Base-by-base conservation (phyloP, 2,329 filamentous ascomycete species). In the Sordariomycetes sp. region DNA sequence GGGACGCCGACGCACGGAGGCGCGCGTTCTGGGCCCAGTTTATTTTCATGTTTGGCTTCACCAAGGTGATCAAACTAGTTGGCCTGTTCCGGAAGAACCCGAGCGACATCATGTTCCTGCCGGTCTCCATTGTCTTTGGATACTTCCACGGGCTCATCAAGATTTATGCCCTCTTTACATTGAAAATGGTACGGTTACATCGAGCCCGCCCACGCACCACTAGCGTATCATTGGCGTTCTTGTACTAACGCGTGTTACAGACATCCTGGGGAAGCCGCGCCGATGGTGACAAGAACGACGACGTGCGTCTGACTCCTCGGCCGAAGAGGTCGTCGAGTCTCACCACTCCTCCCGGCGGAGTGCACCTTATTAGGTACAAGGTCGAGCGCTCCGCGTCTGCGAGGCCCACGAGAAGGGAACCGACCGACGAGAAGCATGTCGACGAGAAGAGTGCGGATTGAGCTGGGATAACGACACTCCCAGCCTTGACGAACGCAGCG, bases 211-310 rank as follows among this genome's bases (percentile, higher is more conserved):
- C 24, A 39, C 32, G 15, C 34, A 54, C 45, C n/a, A 20, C 20
- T 24, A 20, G 20, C 8, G 20, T 50, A 6, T 24, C 22, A 22
- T 24, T 50, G 20, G n/a, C 50, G 54, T 13, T 32, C 32, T 22
- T 32, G 35, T 53, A 57, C 28, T 58, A 59, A 59, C 58, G 28
- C 28, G 42, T 42, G 32, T 32, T 24, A 55, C 50, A 96, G 91
- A 96, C 91, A 52, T 92, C 90, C 56, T 96, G 91, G 91, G 91
- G 91, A 67, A 96, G 90, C 72, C 86, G 91, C 71, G 89, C 90
- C 65, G 91, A 94, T 65, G 91, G 90, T 67, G 91, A 96, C 71
- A 80, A 86, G 63, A 87, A 95, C 70, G 87, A 95, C 70, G 80
- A 79, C 61, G 78, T 83, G 63, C 84, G 87, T 66, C 83, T 89